Base-by-base conservation (phyloP, 2,329 filamentous ascomycete genomes). In the Exophiala alcalophila region DNA sequence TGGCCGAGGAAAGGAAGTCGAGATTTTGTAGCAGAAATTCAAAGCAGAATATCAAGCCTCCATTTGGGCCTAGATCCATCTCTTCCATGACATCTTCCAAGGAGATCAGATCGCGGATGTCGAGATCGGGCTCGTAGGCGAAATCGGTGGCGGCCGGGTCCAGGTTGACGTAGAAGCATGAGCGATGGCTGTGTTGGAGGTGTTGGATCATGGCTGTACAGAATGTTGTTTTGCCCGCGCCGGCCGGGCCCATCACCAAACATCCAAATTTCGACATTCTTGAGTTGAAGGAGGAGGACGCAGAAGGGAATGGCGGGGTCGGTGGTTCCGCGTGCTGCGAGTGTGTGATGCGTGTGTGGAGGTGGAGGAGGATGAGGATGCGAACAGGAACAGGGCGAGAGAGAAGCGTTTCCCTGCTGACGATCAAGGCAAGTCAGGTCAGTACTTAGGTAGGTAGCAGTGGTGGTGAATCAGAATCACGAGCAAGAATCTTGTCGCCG, bases 11-110 rank as follows among this genome's bases (percentile, higher is more conserved):
- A 35, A 96, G 72, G 67, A 92, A 96, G 68, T 95, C 89, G 51
- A 95, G 81, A 62, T 96, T 95, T 64, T 95, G 86, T 63, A 95
- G 81, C 31, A 96, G 78, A 64, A 94, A 95, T 49, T 96, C 90
- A 68, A 96, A 95, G 70, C 90, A 96, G 74, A 94, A 95, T 59
- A 96, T 91, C 36, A 96, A 75, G 8, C 89, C 90, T 49, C 90
- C 90, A 61, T 96, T 96, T 47, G 90, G 90, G 4, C 90, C 90
- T 8, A 95, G 76, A 24, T 83, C 81, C 71, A 94, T 81, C 66
- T 96, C 89, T 59, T 95, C 90, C 90, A 96, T 96, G 56, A 92
- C 90, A 76, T 96, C 90, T 61, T 92, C 84, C 49, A 96, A 81
- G 9, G 84, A 87, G 66, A 96, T 94, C 51, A 96, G 78, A 58